Evolutionary conservation across 106 monocot genomes (phyloP).

Genomic region (Allium cepa): DNA sequence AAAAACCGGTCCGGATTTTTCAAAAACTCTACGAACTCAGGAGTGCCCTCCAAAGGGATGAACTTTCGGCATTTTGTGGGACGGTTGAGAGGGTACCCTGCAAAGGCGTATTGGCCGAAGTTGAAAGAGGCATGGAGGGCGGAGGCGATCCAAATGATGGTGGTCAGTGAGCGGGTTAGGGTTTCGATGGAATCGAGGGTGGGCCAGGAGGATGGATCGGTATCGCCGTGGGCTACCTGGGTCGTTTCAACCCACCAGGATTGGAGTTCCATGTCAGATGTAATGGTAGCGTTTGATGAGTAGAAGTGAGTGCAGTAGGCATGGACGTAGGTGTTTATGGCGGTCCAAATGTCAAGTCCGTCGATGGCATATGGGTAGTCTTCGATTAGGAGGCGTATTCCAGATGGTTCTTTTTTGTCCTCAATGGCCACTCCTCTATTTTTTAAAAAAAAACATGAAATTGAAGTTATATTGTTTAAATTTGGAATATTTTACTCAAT

Average conservation of each 20-base stretch:
- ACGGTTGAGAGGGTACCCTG: conserved; percentile 54
- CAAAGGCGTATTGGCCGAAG: conserved; percentile 68
- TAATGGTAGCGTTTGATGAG: conserved; percentile 17
- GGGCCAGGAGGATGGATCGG: conserved; percentile 18
- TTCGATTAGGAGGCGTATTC: conserved; percentile 33
- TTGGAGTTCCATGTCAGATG: conserved; percentile 36
- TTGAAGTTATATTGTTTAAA: too few species aligned
- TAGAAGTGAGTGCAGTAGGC: conserved; percentile 44
- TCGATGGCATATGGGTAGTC: conserved; percentile 69
- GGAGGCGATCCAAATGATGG: conserved; percentile 60
- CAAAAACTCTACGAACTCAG: conserved; percentile 30
- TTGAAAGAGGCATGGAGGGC: conserved; percentile 68
- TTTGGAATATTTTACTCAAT: too few species aligned
- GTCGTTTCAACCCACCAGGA: conserved; percentile 59
- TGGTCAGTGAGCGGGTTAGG: conserved; percentile 27
- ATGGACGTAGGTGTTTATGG: conserved; percentile 41
- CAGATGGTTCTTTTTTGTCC: conserved; percentile 17
- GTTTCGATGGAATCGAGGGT: conserved; percentile 18
- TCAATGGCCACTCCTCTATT: conserved; percentile 36
- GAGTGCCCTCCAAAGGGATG: conserved; percentile 31
- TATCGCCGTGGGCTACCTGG: conserved; percentile 47
- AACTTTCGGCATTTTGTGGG: conserved; percentile 42
- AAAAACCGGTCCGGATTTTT: conserved; percentile 36
- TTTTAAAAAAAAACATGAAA: too few species aligned
- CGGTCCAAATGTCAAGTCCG: conserved; percentile 58